Evolutionary conservation across 345 rosid species (phyloP), one percentile per base, ranked within the genome.

Genomic region (Populus alba): DNA sequence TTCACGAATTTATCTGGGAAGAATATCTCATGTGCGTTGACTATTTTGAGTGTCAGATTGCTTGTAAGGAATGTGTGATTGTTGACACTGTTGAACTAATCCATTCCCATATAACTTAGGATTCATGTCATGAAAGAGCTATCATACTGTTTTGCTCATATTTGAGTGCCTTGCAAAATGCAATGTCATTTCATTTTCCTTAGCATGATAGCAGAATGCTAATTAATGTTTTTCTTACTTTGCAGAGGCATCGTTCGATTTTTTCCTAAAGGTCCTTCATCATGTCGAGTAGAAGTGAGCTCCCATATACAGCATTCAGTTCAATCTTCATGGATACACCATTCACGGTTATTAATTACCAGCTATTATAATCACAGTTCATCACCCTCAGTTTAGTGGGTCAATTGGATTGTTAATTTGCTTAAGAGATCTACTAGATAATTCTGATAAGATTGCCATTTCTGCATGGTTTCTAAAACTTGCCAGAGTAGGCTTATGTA

Each of bases 171-270:
- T 45, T 62, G 33, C 39, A 57, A 59, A 20, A 29, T 61, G 61
- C 20, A 55, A 45, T 74, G 27, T 33, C 25, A 27, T 62, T 70
- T 79, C 33, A 25, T n/a, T 61, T 33, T 12, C 45, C 27, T 70
- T 29, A 70, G 49, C 62, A 43, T 70, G 73, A 76, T 71, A 77
- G 73, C 38, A 43, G 74, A 47, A 37, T 29, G 18, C 74, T 85
- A 68, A 68, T 71, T 25, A 55, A 25, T 41, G 62, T n/a, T 74
- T 77, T 72, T 78, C 29, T 82, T 63, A 45, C 72, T 45, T 78
- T 16, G 85, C 90, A 93, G 96, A 81, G 97, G 96, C 27, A 90
- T 91, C 75, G 95, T 92, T 77, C 90, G 98, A 35, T 95, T 95
- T 87, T 93, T 83, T 77, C 97, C 97, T 1, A 88, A 84, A 82